A percentile compares a stretch with the other conserved stretches of the same genome.
Evolutionary conservation across 2,329 filamentous ascomycete species (phyloP).

Genomic region (Monilinia fructicola): DNA sequence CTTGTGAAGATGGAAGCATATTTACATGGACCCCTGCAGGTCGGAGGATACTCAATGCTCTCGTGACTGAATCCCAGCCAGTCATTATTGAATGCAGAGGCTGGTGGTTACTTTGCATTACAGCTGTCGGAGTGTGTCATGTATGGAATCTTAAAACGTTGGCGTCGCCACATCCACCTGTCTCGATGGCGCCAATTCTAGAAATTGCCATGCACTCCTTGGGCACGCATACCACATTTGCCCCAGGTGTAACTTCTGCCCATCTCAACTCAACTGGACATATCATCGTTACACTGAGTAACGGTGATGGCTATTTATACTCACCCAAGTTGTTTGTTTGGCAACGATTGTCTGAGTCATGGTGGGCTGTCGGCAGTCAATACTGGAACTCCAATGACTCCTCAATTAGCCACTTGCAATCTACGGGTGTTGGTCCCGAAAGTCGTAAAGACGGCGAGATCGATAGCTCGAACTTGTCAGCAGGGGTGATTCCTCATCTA

Average conservation of each 20-base stretch:
- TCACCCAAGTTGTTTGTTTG: conserved; percentile 81
- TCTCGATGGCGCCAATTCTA: conserved; percentile 84
- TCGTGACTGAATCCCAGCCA: conserved; percentile 87
- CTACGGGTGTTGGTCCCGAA: conserved; percentile 63
- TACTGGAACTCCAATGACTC: conserved; percentile 99
- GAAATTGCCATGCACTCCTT: conserved; percentile 82
- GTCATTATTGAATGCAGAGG: conserved; percentile 90
- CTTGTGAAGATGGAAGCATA: conserved; percentile 87
- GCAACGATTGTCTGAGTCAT: conserved; percentile 94
- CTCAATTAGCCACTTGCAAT: conserved; percentile 76
- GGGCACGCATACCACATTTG: conserved; percentile 71
- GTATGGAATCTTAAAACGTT: conserved; percentile 90
- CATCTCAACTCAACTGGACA: conserved; percentile 85
- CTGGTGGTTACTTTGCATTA: conserved; percentile 87
- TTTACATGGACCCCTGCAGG: conserved; percentile 93
- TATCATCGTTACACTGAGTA: conserved; percentile 85
- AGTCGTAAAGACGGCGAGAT: conserved; percentile 49
- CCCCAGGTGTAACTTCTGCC: conserved; percentile 84
- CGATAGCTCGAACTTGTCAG: conserved; percentile 66
- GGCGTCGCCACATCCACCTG: conserved; percentile 80
- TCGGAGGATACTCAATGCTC: conserved; percentile 76
- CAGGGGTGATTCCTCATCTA: conserved; percentile 88
- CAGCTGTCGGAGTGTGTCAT: conserved; percentile 82
- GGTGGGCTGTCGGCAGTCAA: conserved; percentile 97
- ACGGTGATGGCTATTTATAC: conserved; percentile 93